Conservation (phyloP, 768 basidiomycete species). For the Sporobolomyces phaffii region DNA sequence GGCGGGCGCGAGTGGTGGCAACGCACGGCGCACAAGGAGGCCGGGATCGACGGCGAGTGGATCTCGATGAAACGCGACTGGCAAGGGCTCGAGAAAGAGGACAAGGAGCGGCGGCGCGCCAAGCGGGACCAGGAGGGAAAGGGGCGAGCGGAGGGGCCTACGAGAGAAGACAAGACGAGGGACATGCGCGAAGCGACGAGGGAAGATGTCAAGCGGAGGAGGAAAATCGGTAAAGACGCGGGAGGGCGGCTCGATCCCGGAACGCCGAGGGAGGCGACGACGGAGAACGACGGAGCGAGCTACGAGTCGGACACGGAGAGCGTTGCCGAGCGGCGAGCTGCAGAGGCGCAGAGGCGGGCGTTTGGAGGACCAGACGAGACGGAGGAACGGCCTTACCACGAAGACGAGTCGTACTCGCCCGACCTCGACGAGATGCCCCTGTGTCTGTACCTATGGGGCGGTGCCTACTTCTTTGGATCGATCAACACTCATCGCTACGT, state of each 20-base stretch:
- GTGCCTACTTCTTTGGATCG: conserved; percentile 47
- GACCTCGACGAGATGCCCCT: conserved; percentile 47
- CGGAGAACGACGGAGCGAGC: conserved; percentile 28
- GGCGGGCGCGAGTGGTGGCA: conserved; percentile 99
- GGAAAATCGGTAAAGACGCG: conserved; percentile 25
- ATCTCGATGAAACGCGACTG: conserved; percentile 47
- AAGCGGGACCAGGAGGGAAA: not conserved
- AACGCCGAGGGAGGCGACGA: conserved; percentile 15
- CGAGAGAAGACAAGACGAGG: conserved; percentile 12
- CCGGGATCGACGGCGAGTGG: conserved; percentile 51
- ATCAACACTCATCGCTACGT: conserved; percentile 48
- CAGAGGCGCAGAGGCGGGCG: not conserved
- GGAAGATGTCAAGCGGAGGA: conserved; percentile 11
- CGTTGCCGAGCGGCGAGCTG: not conserved
- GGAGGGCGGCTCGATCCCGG: conserved; percentile 15
- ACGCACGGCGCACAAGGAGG: conserved; percentile 61
- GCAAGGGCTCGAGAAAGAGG: conserved; percentile 38
- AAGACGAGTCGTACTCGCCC: conserved; percentile 40
- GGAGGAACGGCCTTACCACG: conserved; percentile 6
- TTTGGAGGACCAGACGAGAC: not conserved
- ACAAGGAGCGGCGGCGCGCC: conserved; percentile 26
- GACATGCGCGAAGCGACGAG: conserved; percentile 11
- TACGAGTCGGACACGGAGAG: conserved; percentile 27
- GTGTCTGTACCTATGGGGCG: conserved; percentile 49
- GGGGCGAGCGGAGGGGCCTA: conserved; percentile 1